Evolutionary conservation across 2,329 filamentous ascomycete genomes (phyloP), one percentile per base, ranked within the genome.

Genomic region (Ascocoryne sarcoides): DNA sequence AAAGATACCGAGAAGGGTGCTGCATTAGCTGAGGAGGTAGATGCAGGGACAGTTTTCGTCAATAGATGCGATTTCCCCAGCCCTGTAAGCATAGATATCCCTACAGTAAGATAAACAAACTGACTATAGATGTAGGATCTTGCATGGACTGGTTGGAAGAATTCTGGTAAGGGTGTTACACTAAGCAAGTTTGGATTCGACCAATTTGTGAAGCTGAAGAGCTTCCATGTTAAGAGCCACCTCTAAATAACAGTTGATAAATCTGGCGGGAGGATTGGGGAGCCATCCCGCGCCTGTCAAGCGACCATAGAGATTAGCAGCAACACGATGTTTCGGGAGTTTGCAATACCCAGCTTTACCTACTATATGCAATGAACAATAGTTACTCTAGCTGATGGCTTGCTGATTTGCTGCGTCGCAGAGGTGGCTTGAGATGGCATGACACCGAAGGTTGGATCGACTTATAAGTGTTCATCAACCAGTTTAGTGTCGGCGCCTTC

Each of bases 131-230:
- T 52, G 31, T 54, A 90, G 84, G 87, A 94, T 62, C 75, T 94
- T 51, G 87, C 88, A n/a, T 94, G 87, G 87, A 92, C 89, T 2
- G 90, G 90, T 9, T 95, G 88, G 88, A 96, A 96, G 70, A 88
- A 95, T 61, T 95, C 88, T 45, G 90, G 90, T 49, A 89, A 85
- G 63, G 90, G 90, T 16, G 82, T 89, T 53, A 95, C 89, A 8
- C 66, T 96, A 54, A 92, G 87, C 65, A 80, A 70, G 54, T 94
- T 89, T 57, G 90, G 90, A 9, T 96, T 93, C 59, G 90, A 95
- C 55, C 86, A 94, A 60, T 96, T 95, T 60, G 82, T 93, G 59
- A 94, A 92, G 72, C 73, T 95, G 56, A 95, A 95, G 79, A 95
- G 85, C 70, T 93, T 83, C 63, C 90, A 96, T 63, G 61, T 95